Conservation (phyloP, 345 rosid genomes). For the Salix brachista region DNA sequence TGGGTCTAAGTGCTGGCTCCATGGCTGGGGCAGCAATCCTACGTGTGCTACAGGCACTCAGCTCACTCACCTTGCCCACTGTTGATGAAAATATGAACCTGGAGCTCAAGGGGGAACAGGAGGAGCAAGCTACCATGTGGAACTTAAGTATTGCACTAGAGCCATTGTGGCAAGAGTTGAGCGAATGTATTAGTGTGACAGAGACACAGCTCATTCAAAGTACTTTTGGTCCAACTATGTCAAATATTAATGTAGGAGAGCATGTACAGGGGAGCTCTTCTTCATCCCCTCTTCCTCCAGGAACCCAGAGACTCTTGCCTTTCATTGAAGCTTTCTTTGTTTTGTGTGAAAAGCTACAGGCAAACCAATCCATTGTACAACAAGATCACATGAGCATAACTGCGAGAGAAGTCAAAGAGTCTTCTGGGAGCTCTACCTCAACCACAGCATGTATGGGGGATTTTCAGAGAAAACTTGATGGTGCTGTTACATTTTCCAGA, state of each 20-base stretch:
- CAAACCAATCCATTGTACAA: constrained; percentile 44
- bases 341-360: constrained; percentile 84
- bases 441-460: constrained; percentile 40
- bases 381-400: constrained; percentile 67
- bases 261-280: constrained; percentile 56
- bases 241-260: constrained; percentile 51
- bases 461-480: constrained; percentile 67
- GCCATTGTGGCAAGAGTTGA: constrained; percentile 90
- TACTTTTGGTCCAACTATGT: constrained; percentile 33
- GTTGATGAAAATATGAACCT: constrained; percentile 35
- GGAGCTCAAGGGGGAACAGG: constrained; percentile 48
- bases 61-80: constrained; percentile 49
- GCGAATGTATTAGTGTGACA: constrained; percentile 78
- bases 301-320: constrained; percentile 87
- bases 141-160: constrained; percentile 67
- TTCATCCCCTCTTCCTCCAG: constrained; percentile 82
- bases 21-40: constrained; percentile 93
- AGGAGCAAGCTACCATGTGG: constrained; percentile 71
- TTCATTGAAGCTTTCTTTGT: constrained; percentile 96
- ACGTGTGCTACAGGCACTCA: constrained; percentile 84
- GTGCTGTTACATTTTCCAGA: constrained; percentile 70
- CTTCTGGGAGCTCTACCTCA: constrained; percentile 47
- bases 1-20: constrained; percentile 79
- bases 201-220: constrained; percentile 79
- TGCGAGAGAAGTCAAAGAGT: constrained; percentile 81